Evolutionary conservation across 495 filamentous ascomycete species (phyloP), one percentile per base, ranked within the genome.

Genomic region (Penicillium coffeae): DNA sequence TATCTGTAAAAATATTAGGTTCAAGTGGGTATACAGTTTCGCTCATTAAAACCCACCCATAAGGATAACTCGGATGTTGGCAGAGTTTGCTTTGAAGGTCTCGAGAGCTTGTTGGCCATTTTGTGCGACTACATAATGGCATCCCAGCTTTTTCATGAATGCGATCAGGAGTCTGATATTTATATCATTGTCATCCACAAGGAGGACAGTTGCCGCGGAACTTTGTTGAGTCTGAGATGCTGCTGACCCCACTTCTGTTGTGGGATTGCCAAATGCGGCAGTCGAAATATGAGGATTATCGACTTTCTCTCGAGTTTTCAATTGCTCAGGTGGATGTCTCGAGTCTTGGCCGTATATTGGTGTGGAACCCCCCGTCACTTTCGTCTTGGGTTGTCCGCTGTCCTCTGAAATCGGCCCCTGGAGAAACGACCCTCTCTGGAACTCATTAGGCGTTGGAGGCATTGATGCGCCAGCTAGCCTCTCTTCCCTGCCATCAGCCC

Each of bases 21-120:
- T 19, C 21, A 9, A 39, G 15, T 14, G 8, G 19, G 33, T 14
- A 10, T 42, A 20, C 16, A 18, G 38, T 3, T 8, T 34, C 12
- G 33, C 3, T 0, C 8, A 21, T 27, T 6, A 7, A 9, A 13
- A 32, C 45, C 15, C 53, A 69, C 66, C 78, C 78, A 82, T 80
- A 10, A 80, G 66, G 19, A 75, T 60, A 6, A 80, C 64, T 25
- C 68, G 54, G 46, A 74, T 64, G 42, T 69, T 66, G n/a, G 21
- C 35, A 0, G 41, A 42, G 30, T 59, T 55, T 15, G 48, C 42
- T 25, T 62, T 59, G 39, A 70, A 80, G 2, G 59, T 52, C 9
- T 81, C 60, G 4, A 83, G 50, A 4, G 80, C 80, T 41, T 81
- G 67, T 21, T 72, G 62, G 15, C 80, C 80, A 42, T 83, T 77